phyloP scores from a whole-genome alignment of 2,329 filamentous ascomycete genomes.

The Berkeleyomyces basicola region DNA sequence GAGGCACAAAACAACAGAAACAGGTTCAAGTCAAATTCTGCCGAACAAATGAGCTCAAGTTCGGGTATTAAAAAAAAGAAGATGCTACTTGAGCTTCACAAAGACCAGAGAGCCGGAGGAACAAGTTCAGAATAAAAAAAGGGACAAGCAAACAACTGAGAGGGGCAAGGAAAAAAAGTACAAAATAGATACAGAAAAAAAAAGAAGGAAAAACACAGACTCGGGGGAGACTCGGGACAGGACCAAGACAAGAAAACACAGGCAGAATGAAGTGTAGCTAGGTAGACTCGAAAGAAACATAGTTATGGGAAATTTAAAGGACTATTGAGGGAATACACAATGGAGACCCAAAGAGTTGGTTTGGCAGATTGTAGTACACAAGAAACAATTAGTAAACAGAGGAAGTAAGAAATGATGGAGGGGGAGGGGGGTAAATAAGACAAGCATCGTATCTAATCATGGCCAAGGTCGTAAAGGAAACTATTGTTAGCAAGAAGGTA shows the following conservation, averaged over 20 bases:
- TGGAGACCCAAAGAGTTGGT: conserved; percentile 12
- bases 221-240: conserved; percentile 13
- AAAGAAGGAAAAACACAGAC: neutral
- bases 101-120: neutral
- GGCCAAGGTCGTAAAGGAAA: conserved; percentile 2
- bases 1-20: too few species aligned
- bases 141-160: neutral
- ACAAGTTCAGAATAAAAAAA: neutral
- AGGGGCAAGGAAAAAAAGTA: conserved; percentile 3
- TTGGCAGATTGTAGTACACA: neutral
- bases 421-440: neutral
- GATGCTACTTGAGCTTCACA: neutral
- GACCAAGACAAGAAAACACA: conserved; percentile 6
- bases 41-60: neutral
- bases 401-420: conserved; percentile 3
- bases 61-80: neutral
- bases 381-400: neutral
- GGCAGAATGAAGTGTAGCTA: conserved; percentile 4
- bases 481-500: conserved; percentile 16
- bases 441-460: conserved; percentile 1
- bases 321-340: conserved; percentile 12
- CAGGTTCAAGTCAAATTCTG: neutral
- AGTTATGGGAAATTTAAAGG: neutral
- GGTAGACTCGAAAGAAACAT: conserved; percentile 14
- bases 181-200: conserved; percentile 3